Percentiles rank a stretch among this genome's conserved stretches.
phyloP scores from a whole-genome alignment of 1,139 yeast species.

The Saccharomyces hybrid region DNA sequence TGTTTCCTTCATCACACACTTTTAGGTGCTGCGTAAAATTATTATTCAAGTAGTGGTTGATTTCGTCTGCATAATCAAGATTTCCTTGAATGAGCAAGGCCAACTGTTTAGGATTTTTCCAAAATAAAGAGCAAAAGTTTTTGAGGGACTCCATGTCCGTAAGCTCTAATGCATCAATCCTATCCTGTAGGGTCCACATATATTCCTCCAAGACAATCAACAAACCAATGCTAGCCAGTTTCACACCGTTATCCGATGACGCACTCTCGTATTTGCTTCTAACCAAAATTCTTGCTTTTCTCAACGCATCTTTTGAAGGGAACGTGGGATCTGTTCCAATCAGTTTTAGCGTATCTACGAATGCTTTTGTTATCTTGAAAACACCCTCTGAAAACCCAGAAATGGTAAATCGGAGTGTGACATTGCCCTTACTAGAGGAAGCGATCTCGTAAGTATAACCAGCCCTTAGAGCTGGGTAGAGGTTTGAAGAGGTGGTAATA shows the following conservation, averaged over 20 bases:
- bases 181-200: slow-evolving; percentile 44
- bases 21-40: slow-evolving; percentile 17
- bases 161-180: slow-evolving; percentile 51
- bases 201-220: slow-evolving; percentile 46
- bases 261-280: slow-evolving; percentile 40
- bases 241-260: slow-evolving; percentile 36
- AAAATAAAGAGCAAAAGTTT: slow-evolving; percentile 25
- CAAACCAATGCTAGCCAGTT: slow-evolving; percentile 41
- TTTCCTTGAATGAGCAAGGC: slow-evolving; percentile 48
- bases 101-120: slow-evolving; percentile 31
- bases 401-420: slow-evolving; percentile 42
- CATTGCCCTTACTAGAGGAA: slow-evolving; percentile 45
- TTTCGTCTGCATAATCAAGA: slow-evolving; percentile 24
- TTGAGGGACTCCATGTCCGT: slow-evolving; percentile 40
- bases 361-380: slow-evolving; percentile 9
- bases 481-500: slow-evolving; percentile 31
- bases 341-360: slow-evolving; percentile 10
- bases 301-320: slow-evolving; percentile 33
- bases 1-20: not conserved
- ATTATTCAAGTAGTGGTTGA: slow-evolving; percentile 20
- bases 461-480: slow-evolving; percentile 46
- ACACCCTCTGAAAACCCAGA: slow-evolving; percentile 44
- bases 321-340: slow-evolving; percentile 15
- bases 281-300: slow-evolving; percentile 39
- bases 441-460: slow-evolving; percentile 49